Conservation (phyloP, 805 yeast genomes). For the Grigorovia humatica region DNA sequence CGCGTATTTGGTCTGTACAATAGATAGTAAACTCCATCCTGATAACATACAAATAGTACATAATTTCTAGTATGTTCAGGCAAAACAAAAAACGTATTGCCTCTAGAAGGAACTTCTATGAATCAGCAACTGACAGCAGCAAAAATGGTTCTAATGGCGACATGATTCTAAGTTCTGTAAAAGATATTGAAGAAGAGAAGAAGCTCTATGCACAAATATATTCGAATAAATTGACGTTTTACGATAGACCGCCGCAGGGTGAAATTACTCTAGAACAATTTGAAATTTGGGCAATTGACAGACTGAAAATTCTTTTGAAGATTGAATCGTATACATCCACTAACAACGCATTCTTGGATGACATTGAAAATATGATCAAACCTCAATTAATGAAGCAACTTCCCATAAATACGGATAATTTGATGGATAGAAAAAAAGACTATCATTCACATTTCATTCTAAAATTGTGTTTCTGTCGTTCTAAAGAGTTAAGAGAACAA, state of each 20-base stretch:
- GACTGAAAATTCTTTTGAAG: slow-evolving; percentile 73
- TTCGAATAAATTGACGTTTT: slow-evolving; percentile 60
- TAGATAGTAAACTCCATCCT: no score
- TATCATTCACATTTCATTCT: slow-evolving; percentile 85
- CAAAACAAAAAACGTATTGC: slow-evolving; percentile 65
- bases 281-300: slow-evolving; percentile 91
- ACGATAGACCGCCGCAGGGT: slow-evolving; percentile 63
- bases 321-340: slow-evolving; percentile 67
- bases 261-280: slow-evolving; percentile 90
- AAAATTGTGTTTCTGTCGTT: slow-evolving; percentile 80
- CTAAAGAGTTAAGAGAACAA: slow-evolving; percentile 70
- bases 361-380: slow-evolving; percentile 52
- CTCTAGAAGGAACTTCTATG: slow-evolving; percentile 52
- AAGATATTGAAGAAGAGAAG: slow-evolving; percentile 22
- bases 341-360: slow-evolving; percentile 47
- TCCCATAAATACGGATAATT: slow-evolving; percentile 40
- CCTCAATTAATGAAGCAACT: slow-evolving; percentile 55
- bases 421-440: slow-evolving; percentile 70
- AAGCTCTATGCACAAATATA: slow-evolving; percentile 33
- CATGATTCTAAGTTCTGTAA: not conserved
- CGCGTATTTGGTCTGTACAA: no score
- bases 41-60: not conserved
- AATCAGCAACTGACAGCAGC: slow-evolving; percentile 21
- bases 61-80: slow-evolving; percentile 43
- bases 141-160: not conserved